Evolutionary conservation across 352 stramenopile genomes (phyloP).

Genomic region (Blastocystis sp.): DNA sequence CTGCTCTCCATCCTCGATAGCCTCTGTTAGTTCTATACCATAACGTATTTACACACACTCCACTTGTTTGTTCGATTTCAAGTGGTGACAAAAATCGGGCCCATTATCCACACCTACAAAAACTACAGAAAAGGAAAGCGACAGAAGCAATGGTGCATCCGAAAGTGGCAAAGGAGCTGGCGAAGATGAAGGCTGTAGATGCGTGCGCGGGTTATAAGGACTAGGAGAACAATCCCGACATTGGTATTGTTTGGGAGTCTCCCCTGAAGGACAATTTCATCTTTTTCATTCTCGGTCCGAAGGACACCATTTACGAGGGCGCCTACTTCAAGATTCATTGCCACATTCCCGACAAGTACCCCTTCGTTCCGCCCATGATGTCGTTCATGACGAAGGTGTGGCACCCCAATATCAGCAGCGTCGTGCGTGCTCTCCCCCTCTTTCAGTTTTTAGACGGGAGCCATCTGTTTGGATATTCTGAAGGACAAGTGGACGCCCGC

Average conservation of each 20-base stretch:
- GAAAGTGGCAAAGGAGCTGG: not conserved
- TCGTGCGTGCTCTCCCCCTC: not conserved
- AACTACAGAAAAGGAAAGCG: not conserved
- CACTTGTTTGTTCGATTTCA: too few relatives aligned
- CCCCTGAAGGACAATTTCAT: slow-evolving; percentile 32
- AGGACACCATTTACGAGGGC: slow-evolving; percentile 80
- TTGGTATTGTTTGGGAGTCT: slow-evolving; percentile 44
- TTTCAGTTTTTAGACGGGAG: slow-evolving; percentile 77
- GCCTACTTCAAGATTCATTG: slow-evolving; percentile 83
- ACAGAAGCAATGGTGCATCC: not conserved
- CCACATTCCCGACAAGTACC: slow-evolving; percentile 80
- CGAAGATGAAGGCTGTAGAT: not conserved
- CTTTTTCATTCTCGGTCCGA: slow-evolving; percentile 78
- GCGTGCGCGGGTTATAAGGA: not conserved
- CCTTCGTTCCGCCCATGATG: slow-evolving; percentile 81
- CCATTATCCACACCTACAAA: not conserved
- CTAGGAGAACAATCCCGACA: slow-evolving; percentile 7
- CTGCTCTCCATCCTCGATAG: not conserved
- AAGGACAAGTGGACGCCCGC: slow-evolving; percentile 85
- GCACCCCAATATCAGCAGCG: slow-evolving; percentile 83
- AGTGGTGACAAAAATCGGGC: too few relatives aligned
- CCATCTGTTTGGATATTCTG: slow-evolving; percentile 85
- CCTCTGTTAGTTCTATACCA: not conserved
- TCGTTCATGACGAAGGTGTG: slow-evolving; percentile 85
- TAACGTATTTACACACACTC: too few relatives aligned